Evolutionary conservation across 1,139 yeast species (phyloP).

Genomic region (Debaryomycetaceae sp.): DNA sequence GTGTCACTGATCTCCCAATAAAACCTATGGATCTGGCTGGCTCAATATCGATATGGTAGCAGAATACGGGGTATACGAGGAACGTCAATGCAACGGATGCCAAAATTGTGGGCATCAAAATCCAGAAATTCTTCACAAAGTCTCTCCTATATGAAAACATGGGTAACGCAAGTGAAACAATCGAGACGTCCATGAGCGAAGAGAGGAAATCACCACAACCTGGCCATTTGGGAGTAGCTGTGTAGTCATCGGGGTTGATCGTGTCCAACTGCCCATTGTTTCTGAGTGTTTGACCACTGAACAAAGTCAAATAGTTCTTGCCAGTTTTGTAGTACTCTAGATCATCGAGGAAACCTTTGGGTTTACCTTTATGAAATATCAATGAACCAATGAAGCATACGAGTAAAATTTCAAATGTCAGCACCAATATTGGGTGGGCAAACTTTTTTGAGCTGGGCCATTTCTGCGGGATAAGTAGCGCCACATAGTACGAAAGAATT

Average conservation of each 20-base stretch:
- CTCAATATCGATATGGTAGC: constrained; percentile 62
- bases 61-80: constrained; percentile 65
- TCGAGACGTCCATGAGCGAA: constrained; percentile 71
- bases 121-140: constrained; percentile 54
- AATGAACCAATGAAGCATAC: constrained; percentile 58
- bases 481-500: constrained; percentile 51
- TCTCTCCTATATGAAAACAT: constrained; percentile 74
- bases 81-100: constrained; percentile 55
- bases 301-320: constrained; percentile 57
- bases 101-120: constrained; percentile 59
- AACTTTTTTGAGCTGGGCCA: constrained; percentile 47
- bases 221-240: constrained; percentile 53
- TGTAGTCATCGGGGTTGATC: constrained; percentile 17
- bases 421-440: constrained; percentile 70
- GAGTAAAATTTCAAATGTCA: constrained; percentile 60
- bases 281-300: constrained; percentile 35
- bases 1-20: constrained; percentile 77
- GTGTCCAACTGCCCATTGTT: constrained; percentile 22
- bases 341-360: constrained; percentile 46
- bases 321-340: constrained; percentile 65
- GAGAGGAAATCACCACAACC: constrained; percentile 79
- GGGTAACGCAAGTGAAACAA: constrained; percentile 72
- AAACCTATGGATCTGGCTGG: constrained; percentile 64
- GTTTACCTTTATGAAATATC: constrained; percentile 44
- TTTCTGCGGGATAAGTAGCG: constrained; percentile 46